Percentiles rank a stretch among this genome's conserved stretches.
phyloP scores from a whole-genome alignment of 805 yeast species.

The Saturnispora galanensis region DNA sequence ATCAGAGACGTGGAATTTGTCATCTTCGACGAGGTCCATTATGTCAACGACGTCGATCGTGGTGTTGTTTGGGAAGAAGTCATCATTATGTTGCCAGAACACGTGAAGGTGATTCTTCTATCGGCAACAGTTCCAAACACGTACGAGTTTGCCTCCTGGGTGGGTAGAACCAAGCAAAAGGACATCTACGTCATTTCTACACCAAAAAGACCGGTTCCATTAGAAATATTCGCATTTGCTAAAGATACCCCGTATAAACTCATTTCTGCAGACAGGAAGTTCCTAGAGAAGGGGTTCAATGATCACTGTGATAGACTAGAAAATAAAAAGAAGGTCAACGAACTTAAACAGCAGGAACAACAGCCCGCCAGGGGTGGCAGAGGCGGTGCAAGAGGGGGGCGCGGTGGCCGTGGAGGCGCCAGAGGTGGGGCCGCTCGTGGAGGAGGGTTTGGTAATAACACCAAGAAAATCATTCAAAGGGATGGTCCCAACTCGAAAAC shows the following conservation, averaged over 20 bases:
- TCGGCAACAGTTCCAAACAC: slow-evolving; percentile 99
- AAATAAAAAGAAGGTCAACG: slow-evolving; percentile 27
- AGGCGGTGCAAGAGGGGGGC: slow-evolving; percentile 27
- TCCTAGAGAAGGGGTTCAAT: slow-evolving; percentile 53
- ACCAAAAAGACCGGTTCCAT: slow-evolving; percentile 92
- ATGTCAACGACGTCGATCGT: slow-evolving; percentile 95
- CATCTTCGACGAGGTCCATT: slow-evolving; percentile 95
- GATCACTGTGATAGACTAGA: slow-evolving; percentile 45
- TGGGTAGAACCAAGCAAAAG: slow-evolving; percentile 92
- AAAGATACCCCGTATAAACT: slow-evolving; percentile 63
- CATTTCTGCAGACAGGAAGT: slow-evolving; percentile 64
- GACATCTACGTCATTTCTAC: slow-evolving; percentile 95
- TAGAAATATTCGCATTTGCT: slow-evolving; percentile 81
- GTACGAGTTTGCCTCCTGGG: slow-evolving; percentile 96
- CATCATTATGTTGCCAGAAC: slow-evolving; percentile 88
- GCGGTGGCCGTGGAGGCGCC: slow-evolving; percentile 22
- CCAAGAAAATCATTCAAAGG: slow-evolving; percentile 32
- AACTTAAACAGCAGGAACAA: slow-evolving; percentile 15
- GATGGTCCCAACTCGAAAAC: slow-evolving; percentile 73
- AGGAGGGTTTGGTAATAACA: slow-evolving; percentile 21
- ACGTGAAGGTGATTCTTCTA: slow-evolving; percentile 85
- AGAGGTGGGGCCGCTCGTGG: slow-evolving; percentile 25
- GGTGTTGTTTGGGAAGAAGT: slow-evolving; percentile 99
- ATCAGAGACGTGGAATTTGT: slow-evolving; percentile 99
- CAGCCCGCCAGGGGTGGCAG: slow-evolving; percentile 13